Base-by-base conservation (phyloP, 2,329 filamentous ascomycete genomes). In the Nigrospora osmanthi region DNA sequence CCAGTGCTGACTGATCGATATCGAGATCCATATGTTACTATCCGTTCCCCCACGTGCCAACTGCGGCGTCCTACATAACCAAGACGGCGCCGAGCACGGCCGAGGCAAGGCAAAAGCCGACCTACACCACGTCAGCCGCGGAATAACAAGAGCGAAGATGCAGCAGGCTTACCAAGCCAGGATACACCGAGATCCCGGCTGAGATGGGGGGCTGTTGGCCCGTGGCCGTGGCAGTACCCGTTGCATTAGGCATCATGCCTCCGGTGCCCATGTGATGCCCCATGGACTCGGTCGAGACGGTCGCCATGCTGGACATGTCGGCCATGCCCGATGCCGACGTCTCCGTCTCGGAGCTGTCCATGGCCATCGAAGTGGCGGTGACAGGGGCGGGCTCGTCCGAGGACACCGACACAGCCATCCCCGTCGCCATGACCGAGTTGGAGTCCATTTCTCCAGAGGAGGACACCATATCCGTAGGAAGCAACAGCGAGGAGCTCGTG, bases 171-270 rank as follows among this genome's bases (percentile, higher is more conserved):
- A 13, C 23, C 19, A 42, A 36, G 35, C 31, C 42, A 19, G n/a
- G 13, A 45, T 52, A 51, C 51, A 60, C 57, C 40, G 55, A 60
- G 51, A 56, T 45, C 32, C 49, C 46, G 40, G 49, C 55, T 10
- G 47, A 37, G 28, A 56, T 45, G 10, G 55, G 51, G n/a, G 47
- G 37, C 35, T 31, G 14, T 30, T 46, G 43, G n/a, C 42, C 44
- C 16, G 49, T 47, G 17, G 46, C 23, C 16, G 54, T 54, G 39
- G 44, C 43, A 49, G n/a, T n/a, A n/a, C n/a, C n/a, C n/a, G n/a
- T n/a, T n/a, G n/a, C n/a, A n/a, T n/a, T n/a, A n/a, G n/a, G n/a
- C n/a, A n/a, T n/a, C n/a, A n/a, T n/a, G n/a, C n/a, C n/a, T n/a
- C n/a, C n/a, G 15, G 28, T 35, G 32, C 16, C 12, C 5, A 28